Conservation (phyloP, 176 grass and related monocot species). For the Carex parvula region DNA sequence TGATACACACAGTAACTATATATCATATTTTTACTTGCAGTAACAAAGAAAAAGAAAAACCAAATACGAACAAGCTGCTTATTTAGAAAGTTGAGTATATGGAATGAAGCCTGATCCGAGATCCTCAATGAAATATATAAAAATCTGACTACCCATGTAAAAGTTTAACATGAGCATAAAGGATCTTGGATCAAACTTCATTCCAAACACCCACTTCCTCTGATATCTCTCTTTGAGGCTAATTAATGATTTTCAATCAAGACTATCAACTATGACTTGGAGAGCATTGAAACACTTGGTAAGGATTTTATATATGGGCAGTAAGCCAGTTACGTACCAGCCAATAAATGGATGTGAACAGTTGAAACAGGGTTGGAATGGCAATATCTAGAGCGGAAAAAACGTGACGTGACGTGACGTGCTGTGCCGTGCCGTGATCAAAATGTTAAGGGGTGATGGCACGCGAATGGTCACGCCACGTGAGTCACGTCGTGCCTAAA, state of each 20-base stretch:
- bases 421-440: too few relatives aligned
- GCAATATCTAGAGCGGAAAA: too few relatives aligned
- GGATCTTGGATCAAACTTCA: slow-evolving; percentile 48
- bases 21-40: background rate
- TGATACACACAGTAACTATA: background rate
- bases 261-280: background rate
- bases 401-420: too few relatives aligned
- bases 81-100: slow-evolving; percentile 21
- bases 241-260: slow-evolving; percentile 12
- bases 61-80: background rate
- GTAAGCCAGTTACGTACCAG: background rate
- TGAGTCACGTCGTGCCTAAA: too few relatives aligned
- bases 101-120: slow-evolving; percentile 62
- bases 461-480: too few relatives aligned
- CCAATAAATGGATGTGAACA: background rate
- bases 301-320: background rate
- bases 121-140: background rate
- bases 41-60: background rate
- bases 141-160: background rate
- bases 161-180: background rate
- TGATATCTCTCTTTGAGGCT: background rate
- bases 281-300: slow-evolving; percentile 5
- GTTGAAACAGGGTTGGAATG: background rate
- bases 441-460: too few relatives aligned
- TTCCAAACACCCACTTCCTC: slow-evolving; percentile 42